Conservation (phyloP, 169 alveolate genomes). For the Cyclospora cayetanensis region DNA sequence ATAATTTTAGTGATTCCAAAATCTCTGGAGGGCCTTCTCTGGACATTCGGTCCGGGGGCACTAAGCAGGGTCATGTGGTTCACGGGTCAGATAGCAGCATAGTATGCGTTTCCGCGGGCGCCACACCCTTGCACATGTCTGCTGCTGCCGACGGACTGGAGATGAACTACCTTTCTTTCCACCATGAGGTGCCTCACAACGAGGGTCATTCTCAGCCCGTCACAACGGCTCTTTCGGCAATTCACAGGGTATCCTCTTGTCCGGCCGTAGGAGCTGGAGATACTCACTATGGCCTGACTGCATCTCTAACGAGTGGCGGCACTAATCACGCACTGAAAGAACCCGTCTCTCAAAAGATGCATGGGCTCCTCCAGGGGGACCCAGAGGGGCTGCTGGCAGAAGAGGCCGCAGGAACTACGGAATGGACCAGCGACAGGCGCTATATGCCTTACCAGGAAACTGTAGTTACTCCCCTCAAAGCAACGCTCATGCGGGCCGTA, state of each 20-base stretch:
- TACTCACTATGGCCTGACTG: too few species aligned
- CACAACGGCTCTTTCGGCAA: neutral
- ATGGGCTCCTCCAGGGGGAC: neutral
- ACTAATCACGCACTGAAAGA: too few species aligned
- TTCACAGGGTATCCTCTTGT: neutral
- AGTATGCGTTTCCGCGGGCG: constrained; percentile 44
- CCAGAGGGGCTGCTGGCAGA: neutral
- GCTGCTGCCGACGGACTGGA: constrained; percentile 11
- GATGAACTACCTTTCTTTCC: neutral
- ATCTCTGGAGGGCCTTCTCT: too few species aligned
- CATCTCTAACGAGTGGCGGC: too few species aligned
- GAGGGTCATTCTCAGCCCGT: neutral
- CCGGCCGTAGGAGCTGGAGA: neutral
- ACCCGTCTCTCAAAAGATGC: neutral
- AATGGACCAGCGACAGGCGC: neutral
- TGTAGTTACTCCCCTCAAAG: neutral
- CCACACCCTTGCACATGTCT: constrained; percentile 28
- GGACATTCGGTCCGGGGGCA: too few species aligned
- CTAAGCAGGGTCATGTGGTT: neutral
- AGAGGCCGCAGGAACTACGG: neutral
- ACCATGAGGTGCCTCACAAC: too few species aligned
- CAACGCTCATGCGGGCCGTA: neutral
- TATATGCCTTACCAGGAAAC: neutral
- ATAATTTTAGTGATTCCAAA: too few species aligned
- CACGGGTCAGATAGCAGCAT: neutral